Base-by-base conservation (phyloP, 441 rosid genomes). In the Populus hybrid region DNA sequence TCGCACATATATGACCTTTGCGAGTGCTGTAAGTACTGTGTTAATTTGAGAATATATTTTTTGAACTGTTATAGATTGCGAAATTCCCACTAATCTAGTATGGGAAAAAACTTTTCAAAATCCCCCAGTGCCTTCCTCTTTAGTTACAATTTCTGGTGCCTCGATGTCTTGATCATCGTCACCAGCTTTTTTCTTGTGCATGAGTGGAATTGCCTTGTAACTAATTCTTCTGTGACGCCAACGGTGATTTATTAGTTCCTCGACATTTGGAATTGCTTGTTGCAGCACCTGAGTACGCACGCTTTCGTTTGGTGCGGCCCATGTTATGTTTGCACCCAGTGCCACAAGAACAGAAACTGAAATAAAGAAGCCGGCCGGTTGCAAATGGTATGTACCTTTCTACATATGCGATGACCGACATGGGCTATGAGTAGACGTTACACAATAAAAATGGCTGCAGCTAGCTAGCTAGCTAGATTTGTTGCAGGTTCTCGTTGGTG, bases 51-150 rank as follows among this genome's bases (percentile, higher is more conserved):
- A 30, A 30, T 30, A 30, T 30, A 26, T 30, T 30, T 30, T 30
- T 30, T 30, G 32, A 30, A 30, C 32, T 30, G 32, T 30, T 30
- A 30, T 30, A 30, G 32, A 30, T 30, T 30, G 32, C 32, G 32
- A 30, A 30, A 30, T 30, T 30, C 32, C 32, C 32, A 30, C 32
- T 30, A 30, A 30, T 4, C 32, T 30, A 30, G 32, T 3, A 30
- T 30, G 32, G 32, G 32, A 3, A 30, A 30, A 30, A 30, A 30
- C 86, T 72, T 89, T 87, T 75, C 89, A 91, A 77, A 73, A 81
- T 32, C 77, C 82, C 18, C 74, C 79, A 35, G 21, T 69, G 3
- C 32, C 32, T 4, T 46, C 77, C 3, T 16, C 76, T 18, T 73
- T 67, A 40, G 24, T 70, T 42, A 63, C 79, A 50, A 6, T 18